phyloP scores from a whole-genome alignment of 805 yeast species.

The Kuraishia ogatae region DNA sequence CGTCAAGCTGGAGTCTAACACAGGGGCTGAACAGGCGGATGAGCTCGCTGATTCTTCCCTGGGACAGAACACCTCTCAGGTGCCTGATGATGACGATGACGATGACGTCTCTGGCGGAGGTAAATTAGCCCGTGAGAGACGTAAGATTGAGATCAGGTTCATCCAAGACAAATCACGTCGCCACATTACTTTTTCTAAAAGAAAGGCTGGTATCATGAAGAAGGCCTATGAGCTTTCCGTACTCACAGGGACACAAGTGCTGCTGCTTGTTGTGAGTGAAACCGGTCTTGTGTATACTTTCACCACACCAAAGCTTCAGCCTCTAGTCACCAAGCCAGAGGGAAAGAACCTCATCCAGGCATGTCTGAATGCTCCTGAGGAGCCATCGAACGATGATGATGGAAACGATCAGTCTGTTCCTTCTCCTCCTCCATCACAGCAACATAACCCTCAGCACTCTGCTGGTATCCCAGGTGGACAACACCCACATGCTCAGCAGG shows the following conservation, averaged over 20 bases:
- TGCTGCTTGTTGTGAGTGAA: constrained; percentile 89
- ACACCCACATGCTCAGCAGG: constrained; percentile 13
- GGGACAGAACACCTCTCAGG: neutral
- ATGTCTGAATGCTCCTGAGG: constrained; percentile 95
- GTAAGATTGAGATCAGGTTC: constrained; percentile 95
- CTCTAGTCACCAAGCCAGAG: constrained; percentile 93
- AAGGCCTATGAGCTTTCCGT: constrained; percentile 98
- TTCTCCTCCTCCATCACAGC: constrained; percentile 20
- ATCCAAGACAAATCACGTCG: constrained; percentile 97
- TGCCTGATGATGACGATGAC: constrained; percentile 32
- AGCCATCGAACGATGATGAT: constrained; percentile 53
- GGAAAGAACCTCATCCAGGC: constrained; percentile 96
- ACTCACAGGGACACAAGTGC: constrained; percentile 94
- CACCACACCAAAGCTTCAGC: constrained; percentile 98
- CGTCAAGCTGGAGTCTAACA: constrained; percentile 2
- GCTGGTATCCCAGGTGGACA: constrained; percentile 20
- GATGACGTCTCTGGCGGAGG: constrained; percentile 43
- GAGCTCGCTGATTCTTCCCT: neutral
- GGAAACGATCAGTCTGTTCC: constrained; percentile 19
- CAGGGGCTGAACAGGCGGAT: neutral
- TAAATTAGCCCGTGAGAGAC: constrained; percentile 45
- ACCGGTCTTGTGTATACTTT: constrained; percentile 98
- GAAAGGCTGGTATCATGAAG: constrained; percentile 99
- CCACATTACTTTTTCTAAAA: constrained; percentile 94
- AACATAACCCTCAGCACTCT: constrained; percentile 24